phyloP scores from a whole-genome alignment of 75 land plant species.

The Picea glauca region DNA sequence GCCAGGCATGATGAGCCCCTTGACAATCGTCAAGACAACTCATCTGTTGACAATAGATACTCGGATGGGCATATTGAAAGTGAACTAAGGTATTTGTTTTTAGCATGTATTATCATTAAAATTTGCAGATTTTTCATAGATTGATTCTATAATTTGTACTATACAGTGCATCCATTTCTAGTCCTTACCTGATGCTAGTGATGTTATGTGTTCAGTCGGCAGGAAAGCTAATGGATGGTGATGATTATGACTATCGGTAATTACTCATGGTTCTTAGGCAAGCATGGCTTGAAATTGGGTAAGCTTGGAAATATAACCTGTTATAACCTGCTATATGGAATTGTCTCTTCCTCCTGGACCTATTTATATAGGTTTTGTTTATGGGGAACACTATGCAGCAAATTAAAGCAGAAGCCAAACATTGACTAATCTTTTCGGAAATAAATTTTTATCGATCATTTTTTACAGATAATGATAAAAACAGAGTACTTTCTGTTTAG shows the following conservation, averaged over 20 bases:
- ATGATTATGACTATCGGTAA: background rate
- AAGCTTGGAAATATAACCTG: background rate
- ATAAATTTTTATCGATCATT: background rate
- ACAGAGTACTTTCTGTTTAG: background rate
- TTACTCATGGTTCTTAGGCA: background rate
- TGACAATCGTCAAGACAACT: background rate
- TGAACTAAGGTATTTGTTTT: background rate
- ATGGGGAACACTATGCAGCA: background rate
- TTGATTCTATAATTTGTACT: background rate
- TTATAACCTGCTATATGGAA: background rate
- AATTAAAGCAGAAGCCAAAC: background rate
- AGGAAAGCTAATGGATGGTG: background rate
- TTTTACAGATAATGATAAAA: background rate
- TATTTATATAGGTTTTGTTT: background rate
- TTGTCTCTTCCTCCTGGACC: background rate
- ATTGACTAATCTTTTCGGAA: background rate
- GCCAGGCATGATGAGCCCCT: background rate
- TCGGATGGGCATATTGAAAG: background rate
- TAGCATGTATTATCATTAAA: background rate
- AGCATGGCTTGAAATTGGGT: background rate
- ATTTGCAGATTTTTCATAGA: background rate
- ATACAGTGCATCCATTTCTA: background rate
- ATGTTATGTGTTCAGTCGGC: background rate
- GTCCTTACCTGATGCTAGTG: background rate
- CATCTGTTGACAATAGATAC: conserved; percentile 3